Evolutionary conservation across 345 rosid genomes (phyloP).

Genomic region (Kernera saxatilis): DNA sequence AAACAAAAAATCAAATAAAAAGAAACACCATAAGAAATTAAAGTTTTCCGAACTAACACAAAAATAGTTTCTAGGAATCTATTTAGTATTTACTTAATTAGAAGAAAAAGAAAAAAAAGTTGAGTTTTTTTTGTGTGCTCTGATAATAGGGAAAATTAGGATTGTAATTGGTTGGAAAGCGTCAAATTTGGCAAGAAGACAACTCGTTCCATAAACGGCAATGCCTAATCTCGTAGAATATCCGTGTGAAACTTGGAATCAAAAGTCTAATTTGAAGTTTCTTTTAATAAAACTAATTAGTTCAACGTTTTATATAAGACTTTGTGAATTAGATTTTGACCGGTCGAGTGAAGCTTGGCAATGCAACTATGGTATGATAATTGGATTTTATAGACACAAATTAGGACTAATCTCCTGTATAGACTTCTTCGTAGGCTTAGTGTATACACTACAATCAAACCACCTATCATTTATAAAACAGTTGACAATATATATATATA

Average conservation of each 20-base stretch:
- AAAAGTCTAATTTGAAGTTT: not conserved
- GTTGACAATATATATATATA: not conserved
- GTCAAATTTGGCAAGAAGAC: slow-evolving; percentile 1
- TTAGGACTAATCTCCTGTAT: not conserved
- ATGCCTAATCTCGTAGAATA: not conserved
- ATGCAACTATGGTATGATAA: not conserved
- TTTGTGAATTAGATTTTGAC: not conserved
- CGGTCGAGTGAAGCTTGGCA: not conserved
- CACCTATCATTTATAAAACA: not conserved
- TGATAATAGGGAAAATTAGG: not conserved
- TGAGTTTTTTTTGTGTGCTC: not conserved
- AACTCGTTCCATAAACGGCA: slow-evolving; percentile 9
- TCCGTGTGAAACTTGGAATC: not conserved
- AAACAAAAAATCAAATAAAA: not conserved
- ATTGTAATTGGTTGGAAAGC: not conserved
- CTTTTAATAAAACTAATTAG: not conserved
- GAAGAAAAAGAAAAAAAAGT: not conserved
- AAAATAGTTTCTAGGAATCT: not conserved
- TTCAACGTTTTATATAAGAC: not conserved
- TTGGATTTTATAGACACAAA: not conserved
- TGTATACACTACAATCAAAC: not conserved
- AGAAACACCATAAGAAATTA: not conserved
- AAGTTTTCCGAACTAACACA: not conserved
- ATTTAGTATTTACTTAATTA: not conserved
- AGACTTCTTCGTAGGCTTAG: not conserved